Percentiles rank a stretch among this genome's conserved stretches.
phyloP scores from a whole-genome alignment of 2,329 filamentous ascomycete species.

The Venturia aucupariae region DNA sequence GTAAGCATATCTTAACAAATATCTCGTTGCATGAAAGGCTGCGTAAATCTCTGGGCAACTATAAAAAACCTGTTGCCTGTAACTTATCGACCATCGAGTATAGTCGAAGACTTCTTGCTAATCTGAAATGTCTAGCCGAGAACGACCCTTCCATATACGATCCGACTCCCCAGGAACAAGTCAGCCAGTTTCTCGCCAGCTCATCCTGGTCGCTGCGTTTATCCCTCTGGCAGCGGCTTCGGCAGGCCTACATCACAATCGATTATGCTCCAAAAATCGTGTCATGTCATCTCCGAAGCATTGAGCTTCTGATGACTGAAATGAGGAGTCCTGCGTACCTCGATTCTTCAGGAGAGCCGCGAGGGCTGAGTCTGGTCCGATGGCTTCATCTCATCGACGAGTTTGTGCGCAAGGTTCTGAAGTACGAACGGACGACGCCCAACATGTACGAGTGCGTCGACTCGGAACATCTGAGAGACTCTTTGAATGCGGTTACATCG shows the following conservation, averaged over 20 bases:
- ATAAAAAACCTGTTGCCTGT: not conserved
- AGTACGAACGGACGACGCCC: constrained; percentile 55
- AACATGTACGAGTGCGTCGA: constrained; percentile 78
- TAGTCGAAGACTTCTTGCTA: not conserved
- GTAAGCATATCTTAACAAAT: not conserved
- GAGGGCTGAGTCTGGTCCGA: constrained; percentile 62
- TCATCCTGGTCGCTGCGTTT: constrained; percentile 76
- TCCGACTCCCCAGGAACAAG: constrained; percentile 50
- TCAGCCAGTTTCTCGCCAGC: constrained; percentile 74
- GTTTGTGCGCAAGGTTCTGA: constrained; percentile 61
- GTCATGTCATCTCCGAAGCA: constrained; percentile 75
- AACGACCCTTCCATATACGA: not conserved
- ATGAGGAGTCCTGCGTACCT: constrained; percentile 51
- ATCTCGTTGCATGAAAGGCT: not conserved
- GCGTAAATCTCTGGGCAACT: not conserved
- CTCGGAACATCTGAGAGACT: constrained; percentile 63
- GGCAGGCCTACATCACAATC: constrained; percentile 78
- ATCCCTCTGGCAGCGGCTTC: constrained; percentile 84
- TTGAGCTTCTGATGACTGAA: constrained; percentile 71
- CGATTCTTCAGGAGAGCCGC: constrained; percentile 49
- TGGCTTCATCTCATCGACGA: constrained; percentile 74
- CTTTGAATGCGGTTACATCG: constrained; percentile 61
- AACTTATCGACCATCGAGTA: not conserved
- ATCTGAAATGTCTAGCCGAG: not conserved
- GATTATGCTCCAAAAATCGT: constrained; percentile 80